A percentile compares a stretch with the other conserved stretches of the same genome.
Conservation (phyloP, 2,329 filamentous ascomycete species). For the Fusarium verticillioides region DNA sequence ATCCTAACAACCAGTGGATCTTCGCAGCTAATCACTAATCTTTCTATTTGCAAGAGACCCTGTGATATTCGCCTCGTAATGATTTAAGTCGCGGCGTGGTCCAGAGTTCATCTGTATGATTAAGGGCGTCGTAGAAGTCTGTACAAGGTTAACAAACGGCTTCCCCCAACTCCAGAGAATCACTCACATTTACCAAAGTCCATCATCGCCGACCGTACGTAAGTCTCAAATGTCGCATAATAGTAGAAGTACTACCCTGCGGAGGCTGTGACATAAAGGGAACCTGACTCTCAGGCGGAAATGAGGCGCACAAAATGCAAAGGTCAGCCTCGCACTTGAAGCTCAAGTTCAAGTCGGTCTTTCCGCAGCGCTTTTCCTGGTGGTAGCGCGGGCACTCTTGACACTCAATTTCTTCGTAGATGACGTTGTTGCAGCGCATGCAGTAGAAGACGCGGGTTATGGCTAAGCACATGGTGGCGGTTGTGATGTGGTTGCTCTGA, state of each 20-base stretch:
- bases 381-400: neutral
- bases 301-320: neutral
- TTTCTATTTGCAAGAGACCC: rapidly evolving
- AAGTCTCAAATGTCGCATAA: neutral
- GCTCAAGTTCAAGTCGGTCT: neutral
- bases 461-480: neutral
- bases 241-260: neutral
- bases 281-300: neutral
- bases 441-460: neutral
- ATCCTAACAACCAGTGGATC: too few relatives aligned
- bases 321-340: neutral
- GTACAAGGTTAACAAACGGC: rapidly evolving
- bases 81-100: neutral
- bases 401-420: neutral
- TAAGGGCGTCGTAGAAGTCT: neutral
- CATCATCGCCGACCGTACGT: neutral
- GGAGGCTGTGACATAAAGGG: neutral
- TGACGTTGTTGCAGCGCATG: neutral
- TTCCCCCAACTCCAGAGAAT: rapidly evolving
- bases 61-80: too few relatives aligned
- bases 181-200: neutral
- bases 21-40: rapidly evolving
- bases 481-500: neutral
- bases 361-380: neutral
- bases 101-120: rapidly evolving